Conservation (phyloP, 805 yeast genomes). For the Clavispora santaluciae region DNA sequence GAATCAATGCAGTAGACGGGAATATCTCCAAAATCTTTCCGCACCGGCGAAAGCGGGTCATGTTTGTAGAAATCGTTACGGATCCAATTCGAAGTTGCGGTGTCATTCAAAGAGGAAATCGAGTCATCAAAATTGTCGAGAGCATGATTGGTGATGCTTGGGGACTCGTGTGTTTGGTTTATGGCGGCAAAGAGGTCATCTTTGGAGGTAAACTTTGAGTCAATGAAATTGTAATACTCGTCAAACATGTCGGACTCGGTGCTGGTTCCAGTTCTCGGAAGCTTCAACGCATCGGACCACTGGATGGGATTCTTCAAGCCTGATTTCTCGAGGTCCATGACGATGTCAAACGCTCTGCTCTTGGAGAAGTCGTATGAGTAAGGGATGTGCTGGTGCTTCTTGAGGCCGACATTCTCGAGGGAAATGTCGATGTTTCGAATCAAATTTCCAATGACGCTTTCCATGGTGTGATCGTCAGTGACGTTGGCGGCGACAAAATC, state of each 20-base stretch:
- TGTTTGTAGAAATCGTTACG: constrained; percentile 14
- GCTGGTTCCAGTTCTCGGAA: constrained; percentile 43
- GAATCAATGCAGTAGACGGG: constrained; percentile 82
- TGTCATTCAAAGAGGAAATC: background rate
- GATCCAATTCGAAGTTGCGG: background rate
- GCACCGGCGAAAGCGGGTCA: constrained; percentile 27
- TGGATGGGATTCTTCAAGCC: constrained; percentile 44
- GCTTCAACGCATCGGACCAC: constrained; percentile 43
- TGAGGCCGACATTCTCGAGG: constrained; percentile 1
- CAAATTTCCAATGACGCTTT: constrained; percentile 40
- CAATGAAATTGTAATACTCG: constrained; percentile 33
- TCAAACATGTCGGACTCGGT: constrained; percentile 40
- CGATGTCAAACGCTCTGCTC: constrained; percentile 49
- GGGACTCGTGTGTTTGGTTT: background rate
- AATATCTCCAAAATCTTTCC: constrained; percentile 40
- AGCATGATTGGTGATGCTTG: background rate
- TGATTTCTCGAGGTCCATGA: constrained; percentile 19
- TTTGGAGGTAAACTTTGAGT: constrained; percentile 8
- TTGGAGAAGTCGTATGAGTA: constrained; percentile 43
- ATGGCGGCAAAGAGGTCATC: background rate
- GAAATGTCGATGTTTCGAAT: constrained; percentile 24
- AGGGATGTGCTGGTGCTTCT: constrained; percentile 3
- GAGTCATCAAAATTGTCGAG: background rate
- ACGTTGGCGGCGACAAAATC: constrained; percentile 55
- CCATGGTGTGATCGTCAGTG: constrained; percentile 39